Conservation (phyloP, 352 stramenopile genomes). For the Globisporangium rhizosaccharum region DNA sequence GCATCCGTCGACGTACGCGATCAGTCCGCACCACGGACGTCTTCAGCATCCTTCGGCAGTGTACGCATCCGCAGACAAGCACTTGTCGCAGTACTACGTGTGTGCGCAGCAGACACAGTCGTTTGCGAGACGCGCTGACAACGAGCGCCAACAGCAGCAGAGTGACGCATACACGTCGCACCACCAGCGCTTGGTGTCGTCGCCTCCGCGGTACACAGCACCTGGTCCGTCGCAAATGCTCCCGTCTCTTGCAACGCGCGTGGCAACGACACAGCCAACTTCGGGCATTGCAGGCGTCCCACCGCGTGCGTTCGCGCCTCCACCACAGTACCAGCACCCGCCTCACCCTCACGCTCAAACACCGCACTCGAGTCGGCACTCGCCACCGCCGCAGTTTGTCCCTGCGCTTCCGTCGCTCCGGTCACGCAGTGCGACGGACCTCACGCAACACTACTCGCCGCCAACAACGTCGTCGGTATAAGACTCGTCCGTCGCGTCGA, state of each 20-base stretch:
- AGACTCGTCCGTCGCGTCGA: not conserved
- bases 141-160: not conserved
- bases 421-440: no score
- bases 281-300: not conserved
- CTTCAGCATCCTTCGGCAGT: not conserved
- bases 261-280: conserved; percentile 2
- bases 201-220: not conserved
- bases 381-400: not conserved
- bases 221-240: conserved; percentile 1
- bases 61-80: conserved; percentile 1
- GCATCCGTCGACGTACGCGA: conserved; percentile 11
- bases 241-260: conserved; percentile 1
- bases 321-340: no score
- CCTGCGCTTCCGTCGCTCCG: no score
- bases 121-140: not conserved
- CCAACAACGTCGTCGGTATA: not conserved
- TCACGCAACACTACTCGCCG: not conserved
- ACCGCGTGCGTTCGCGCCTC: no score
- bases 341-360: no score
- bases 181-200: no score
- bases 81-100: conserved; percentile 2
- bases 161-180: no score
- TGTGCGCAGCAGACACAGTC: not conserved
- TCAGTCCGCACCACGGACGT: conserved; percentile 12
- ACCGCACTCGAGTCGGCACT: not conserved